Evolutionary conservation across 352 stramenopile genomes (phyloP), one percentile per base, ranked within the genome.

Genomic region (Blastocystis hominis): DNA sequence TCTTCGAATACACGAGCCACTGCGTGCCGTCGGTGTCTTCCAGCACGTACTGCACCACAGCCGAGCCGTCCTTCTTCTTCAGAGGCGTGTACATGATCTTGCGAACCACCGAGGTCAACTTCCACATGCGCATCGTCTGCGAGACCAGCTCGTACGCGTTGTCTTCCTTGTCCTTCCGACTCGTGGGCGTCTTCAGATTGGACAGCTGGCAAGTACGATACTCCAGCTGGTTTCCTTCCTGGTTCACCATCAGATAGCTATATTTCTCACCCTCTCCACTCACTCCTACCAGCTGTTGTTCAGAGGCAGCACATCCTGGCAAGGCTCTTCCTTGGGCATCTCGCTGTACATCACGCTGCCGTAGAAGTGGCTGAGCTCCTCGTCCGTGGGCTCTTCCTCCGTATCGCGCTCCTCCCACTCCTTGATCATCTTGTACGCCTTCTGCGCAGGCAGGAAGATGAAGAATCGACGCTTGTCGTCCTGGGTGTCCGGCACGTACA

Each of bases 301-400:
- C 62, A 87, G 77, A 30, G 77, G 77, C 10, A 87, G 40, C n/a
- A 69, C 77, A 44, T 87, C 77, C 20, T 63, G 53, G 42, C 77
- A 87, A 13, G 42, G 20, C 47, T 75, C 77, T 53, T 87, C 77
- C 38, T 87, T 87, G 15, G 77, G 77, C 77, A 87, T 87, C 24
- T 72, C 50, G 2, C 13, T 42, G 44, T 75, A 87, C 66, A 87
- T 2, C 44, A 87, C 46, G 20, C 38, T 20, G 20, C 13, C 17
- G 44, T 53, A 87, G 62, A 76, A 78, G 6, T 15, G 20, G 1
- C 24, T 47, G 15, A 62, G 42, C 54, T 53, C 40, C 17, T 75
- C 59, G 24, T 87, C 77, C 0, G 68, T 36, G 0, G 53, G 1
- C 47, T 87, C 66, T 34, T 87, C 77, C 36, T 87, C 77, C 7